Evolutionary conservation across 2,329 filamentous ascomycete genomes (phyloP), one percentile per base, ranked within the genome.

Genomic region (Fusarium beomiforme): DNA sequence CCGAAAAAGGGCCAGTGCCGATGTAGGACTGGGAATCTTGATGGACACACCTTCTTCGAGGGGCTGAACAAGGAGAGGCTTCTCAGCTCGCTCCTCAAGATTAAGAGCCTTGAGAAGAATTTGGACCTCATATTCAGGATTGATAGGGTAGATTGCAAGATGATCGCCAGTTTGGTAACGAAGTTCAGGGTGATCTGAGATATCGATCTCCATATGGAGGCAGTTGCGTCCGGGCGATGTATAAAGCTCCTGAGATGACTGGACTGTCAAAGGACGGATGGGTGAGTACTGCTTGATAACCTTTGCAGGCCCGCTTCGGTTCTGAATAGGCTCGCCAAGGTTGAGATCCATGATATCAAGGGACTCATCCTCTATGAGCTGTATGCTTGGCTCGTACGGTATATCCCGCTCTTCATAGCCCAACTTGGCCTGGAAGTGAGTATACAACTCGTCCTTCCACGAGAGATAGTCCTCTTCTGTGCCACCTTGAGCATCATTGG

Each of bases 121-220:
- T 13, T 72, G 76, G 7, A 76, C 72, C 44, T 84, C 82, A 5
- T 75, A 56, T 12, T 80, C 74, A 1, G 82, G 73, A 57, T 84
- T 84, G n/a, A 75, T 76, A 4, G 82, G 81, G 71, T 78, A 84
- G 2, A 84, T 64, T 17, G 79, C 80, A 19, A 84, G 56, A 58
- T 84, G 81, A 41, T 84, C 83, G 2, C 82, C 82, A 4, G 83
- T 83, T 50, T 78, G 72, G 68, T 84, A 84, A 8, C 66, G 70
- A 29, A 82, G 67, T 14, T 78, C 70, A 2, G 75, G 68, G 12
- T 75, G 61, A 60, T 36, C 70, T 19, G 49, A 65, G 13, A 83
- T 73, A 54, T 82, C 81, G 10, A 84, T 64, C 31, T 84, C 81
- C 53, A 83, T 73, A 58, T 83, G 61, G 12, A 78, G 33, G 34